Evolutionary conservation across 352 stramenopile genomes (phyloP), one percentile per base, ranked within the genome.

Genomic region (Pythium coloratum): DNA sequence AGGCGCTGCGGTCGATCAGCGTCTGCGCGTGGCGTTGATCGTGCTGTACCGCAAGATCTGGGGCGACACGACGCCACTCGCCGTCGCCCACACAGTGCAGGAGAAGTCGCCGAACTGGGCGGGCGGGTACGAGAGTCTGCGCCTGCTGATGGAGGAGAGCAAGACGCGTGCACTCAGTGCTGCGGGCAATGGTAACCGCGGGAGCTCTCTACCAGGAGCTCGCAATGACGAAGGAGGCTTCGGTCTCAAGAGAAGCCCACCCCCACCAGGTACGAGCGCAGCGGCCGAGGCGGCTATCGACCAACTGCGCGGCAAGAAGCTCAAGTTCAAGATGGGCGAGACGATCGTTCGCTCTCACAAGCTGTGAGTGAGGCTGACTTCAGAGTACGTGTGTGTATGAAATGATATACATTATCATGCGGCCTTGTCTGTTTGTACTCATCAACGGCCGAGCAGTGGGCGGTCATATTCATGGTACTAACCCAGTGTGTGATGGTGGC

Each of bases 251-350:
- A 33, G 59, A 9, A 80, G 73, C 30, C 67, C 63, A 14, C 73
- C 62, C 9, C 51, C 58, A 20, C 53, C 49, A 14, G 80, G 74
- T 20, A 53, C 59, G 14, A 74, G 59, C 53, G 67, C 61, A 10
- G 64, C 75, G 0, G 67, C 70, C 4, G 80, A 90, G 53, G 71
- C 78, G 0, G 62, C 73, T 9, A 70, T 95, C 12, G 87, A 95
- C 64, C 84, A 92, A 59, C 70, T 92, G 40, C 86, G 86, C 6
- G 84, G 86, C 73, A 95, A 95, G 74, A 94, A 93, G 60, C 84
- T 94, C 72, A 93, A 93, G 73, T 86, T 94, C 61, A 92, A 90
- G 67, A 86, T 92, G 78, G 85, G 85, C 44, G 84, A 92, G 47
- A 91, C 80, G 28, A 44, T 82, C 10, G 85, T 95, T 64, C 81